Evolutionary conservation across 805 yeast genomes (phyloP).

Genomic region (Limtongia smithiae): DNA sequence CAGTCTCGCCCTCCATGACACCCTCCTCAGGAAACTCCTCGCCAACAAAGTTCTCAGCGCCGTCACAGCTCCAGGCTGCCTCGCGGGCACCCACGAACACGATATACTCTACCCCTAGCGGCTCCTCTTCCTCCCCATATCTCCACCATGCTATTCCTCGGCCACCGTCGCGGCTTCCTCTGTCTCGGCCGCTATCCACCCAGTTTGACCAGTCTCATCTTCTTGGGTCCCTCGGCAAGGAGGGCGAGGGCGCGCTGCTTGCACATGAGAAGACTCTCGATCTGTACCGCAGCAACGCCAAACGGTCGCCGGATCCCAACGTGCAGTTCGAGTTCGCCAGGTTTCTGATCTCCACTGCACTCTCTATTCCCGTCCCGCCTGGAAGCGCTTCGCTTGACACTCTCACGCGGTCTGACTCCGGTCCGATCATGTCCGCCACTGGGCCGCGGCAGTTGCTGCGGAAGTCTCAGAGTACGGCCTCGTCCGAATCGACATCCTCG

Average conservation of each 20-base stretch:
- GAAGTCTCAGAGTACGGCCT: slow-evolving; percentile 5
- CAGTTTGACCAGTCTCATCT: slow-evolving; percentile 25
- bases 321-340: slow-evolving; percentile 90
- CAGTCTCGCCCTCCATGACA: background rate
- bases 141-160: background rate
- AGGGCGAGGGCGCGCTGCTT: slow-evolving; percentile 42
- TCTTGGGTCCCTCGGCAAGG: slow-evolving; percentile 21
- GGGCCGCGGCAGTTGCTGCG: background rate
- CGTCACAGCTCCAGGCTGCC: background rate
- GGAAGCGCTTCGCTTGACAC: background rate
- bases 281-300: slow-evolving; percentile 79
- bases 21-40: slow-evolving; percentile 19
- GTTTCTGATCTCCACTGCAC: slow-evolving; percentile 80
- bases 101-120: background rate
- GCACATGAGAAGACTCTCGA: slow-evolving; percentile 83
- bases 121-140: background rate
- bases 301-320: slow-evolving; percentile 77
- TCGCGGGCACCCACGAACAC: background rate
- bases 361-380: slow-evolving; percentile 34
- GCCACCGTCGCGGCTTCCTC: slow-evolving; percentile 5
- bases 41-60: slow-evolving; percentile 4
- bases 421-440: background rate
- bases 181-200: slow-evolving; percentile 21
- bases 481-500: slow-evolving; percentile 3
- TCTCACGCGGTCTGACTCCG: background rate